Evolutionary conservation across 2,329 filamentous ascomycete species (phyloP).

Genomic region (Colletotrichum costaricense): DNA sequence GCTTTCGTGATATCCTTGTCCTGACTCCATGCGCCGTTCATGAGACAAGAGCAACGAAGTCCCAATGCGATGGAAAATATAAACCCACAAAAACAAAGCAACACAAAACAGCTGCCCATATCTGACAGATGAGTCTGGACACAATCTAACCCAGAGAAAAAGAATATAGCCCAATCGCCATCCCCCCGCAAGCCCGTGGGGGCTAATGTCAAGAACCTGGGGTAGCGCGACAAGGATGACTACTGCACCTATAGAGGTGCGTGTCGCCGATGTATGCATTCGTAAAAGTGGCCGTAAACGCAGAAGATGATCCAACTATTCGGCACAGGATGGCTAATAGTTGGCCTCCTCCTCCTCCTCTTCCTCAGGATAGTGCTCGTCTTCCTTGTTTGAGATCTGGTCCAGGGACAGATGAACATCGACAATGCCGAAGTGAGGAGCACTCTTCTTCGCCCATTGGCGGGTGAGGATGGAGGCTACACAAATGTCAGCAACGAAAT

Average conservation of each 20-base stretch:
- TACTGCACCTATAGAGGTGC: constrained; percentile 28
- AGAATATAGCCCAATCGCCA: constrained; percentile 10
- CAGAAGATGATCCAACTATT: constrained; percentile 36
- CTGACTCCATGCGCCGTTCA: constrained; percentile 56
- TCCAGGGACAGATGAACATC: constrained; percentile 63
- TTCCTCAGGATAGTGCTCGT: constrained; percentile 42
- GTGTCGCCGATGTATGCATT: constrained; percentile 46
- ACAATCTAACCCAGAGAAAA: constrained; percentile 22
- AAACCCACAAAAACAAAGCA: constrained; percentile 31
- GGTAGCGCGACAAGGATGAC: constrained; percentile 1
- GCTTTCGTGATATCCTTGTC: constrained; percentile 45
- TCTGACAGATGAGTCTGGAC: constrained; percentile 26
- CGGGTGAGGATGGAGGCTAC: constrained; percentile 90
- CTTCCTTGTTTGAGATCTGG: constrained; percentile 49
- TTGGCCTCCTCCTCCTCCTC: constrained; percentile 41
- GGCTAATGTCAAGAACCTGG: neutral
- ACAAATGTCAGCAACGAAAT: constrained; percentile 40
- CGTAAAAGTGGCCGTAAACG: constrained; percentile 41
- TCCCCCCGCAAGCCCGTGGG: neutral
- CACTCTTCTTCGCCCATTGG: constrained; percentile 91
- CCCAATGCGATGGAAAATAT: constrained; percentile 33
- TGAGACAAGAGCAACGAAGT: constrained; percentile 42
- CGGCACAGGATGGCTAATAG: constrained; percentile 33
- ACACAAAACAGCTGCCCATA: constrained; percentile 25
- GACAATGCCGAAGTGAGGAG: constrained; percentile 64